Conservation (phyloP, 2,329 filamentous ascomycete species). For the Neofusicoccum parvum region DNA sequence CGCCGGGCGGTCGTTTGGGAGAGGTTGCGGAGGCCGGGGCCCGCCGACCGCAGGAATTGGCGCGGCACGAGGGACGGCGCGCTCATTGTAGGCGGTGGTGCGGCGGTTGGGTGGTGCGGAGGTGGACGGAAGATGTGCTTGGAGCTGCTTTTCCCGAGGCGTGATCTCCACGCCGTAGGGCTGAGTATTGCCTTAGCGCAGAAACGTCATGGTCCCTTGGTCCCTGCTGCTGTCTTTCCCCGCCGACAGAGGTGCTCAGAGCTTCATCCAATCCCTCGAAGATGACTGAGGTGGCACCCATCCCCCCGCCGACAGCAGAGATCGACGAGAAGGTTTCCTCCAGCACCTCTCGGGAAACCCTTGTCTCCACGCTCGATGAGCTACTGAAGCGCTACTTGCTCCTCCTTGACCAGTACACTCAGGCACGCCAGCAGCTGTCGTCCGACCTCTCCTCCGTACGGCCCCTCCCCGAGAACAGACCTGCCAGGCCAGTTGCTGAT, state of each 20-base stretch:
- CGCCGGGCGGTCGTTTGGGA: background rate
- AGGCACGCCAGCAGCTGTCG: slow-evolving; percentile 58
- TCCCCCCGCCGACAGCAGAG: background rate
- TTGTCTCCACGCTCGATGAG: slow-evolving; percentile 57
- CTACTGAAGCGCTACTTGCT: slow-evolving; percentile 67
- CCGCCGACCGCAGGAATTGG: slow-evolving; percentile 4
- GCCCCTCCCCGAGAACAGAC: background rate
- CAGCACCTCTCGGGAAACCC: slow-evolving; percentile 22
- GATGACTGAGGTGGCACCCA: slow-evolving; percentile 2
- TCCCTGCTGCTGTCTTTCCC: background rate
- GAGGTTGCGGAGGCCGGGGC: background rate
- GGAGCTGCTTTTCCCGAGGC: background rate
- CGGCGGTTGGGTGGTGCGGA: background rate
- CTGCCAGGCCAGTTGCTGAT: background rate
- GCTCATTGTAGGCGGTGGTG: slow-evolving; percentile 2
- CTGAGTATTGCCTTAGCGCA: slow-evolving; percentile 1
- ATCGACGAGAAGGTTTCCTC: background rate
- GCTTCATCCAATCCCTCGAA: background rate
- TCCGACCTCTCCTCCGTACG: slow-evolving; percentile 57
- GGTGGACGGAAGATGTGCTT: background rate
- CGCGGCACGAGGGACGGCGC: background rate
- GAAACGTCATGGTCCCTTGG: slow-evolving; percentile 2
- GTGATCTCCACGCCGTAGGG: slow-evolving; percentile 15
- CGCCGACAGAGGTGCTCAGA: background rate
- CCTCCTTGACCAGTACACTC: slow-evolving; percentile 68